Conservation (phyloP, 2,329 filamentous ascomycete species). For the Diplodia seriata region DNA sequence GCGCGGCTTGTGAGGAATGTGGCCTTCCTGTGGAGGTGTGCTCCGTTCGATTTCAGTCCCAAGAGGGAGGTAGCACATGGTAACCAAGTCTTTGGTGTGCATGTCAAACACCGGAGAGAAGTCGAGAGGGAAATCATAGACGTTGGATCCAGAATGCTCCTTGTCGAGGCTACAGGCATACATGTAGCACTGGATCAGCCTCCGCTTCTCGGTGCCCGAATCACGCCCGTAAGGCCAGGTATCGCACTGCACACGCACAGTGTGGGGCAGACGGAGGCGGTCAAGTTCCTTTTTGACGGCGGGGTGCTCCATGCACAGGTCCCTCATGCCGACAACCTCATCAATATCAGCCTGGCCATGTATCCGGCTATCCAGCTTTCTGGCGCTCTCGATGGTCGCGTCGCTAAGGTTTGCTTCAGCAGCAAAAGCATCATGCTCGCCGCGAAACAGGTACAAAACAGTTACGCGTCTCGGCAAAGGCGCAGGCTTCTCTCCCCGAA, state of each 20-base stretch:
- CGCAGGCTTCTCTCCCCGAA: conserved; percentile 39
- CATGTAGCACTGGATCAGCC: conserved; percentile 44
- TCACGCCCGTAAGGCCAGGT: conserved; percentile 15
- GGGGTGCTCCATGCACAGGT: conserved; percentile 19
- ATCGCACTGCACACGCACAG: conserved; percentile 11
- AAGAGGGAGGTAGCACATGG: conserved; percentile 55
- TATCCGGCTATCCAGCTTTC: conserved; percentile 54
- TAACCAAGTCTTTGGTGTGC: conserved; percentile 59
- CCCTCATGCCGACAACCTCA: conserved; percentile 52
- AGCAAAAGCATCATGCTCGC: conserved; percentile 46
- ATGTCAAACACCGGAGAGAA: conserved; percentile 61
- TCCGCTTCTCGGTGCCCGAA: conserved; percentile 2
- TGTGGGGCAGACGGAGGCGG: not conserved
- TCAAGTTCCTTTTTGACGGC: conserved; percentile 20
- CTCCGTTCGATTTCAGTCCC: conserved; percentile 43
- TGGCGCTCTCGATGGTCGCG: conserved; percentile 38
- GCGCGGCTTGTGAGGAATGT: conserved; percentile 47
- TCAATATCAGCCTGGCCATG: conserved; percentile 59
- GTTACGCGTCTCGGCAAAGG: conserved; percentile 48
- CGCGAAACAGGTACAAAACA: conserved; percentile 48
- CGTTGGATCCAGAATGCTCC: conserved; percentile 56
- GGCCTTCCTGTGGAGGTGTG: conserved; percentile 51
- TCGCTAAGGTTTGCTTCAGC: conserved; percentile 42
- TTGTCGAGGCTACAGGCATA: conserved; percentile 50
- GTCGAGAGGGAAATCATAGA: conserved; percentile 65